Percentiles rank a stretch among this genome's conserved stretches.
Conservation (phyloP, 352 stramenopile genomes). For the Aphanomyces invadans region DNA sequence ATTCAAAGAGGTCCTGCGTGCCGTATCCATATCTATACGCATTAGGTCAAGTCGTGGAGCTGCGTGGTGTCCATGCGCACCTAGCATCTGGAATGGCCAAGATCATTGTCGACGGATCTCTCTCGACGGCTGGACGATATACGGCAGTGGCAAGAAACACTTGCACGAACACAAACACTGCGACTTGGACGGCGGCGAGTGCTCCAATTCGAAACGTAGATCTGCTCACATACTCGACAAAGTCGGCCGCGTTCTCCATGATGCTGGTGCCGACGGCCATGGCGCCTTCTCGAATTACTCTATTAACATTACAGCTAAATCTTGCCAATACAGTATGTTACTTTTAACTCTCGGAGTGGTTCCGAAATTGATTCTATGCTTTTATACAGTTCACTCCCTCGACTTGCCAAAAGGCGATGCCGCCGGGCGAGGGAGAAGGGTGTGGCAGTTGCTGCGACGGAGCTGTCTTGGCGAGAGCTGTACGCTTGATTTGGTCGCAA, state of each 20-base stretch:
- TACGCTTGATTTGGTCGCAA: no score
- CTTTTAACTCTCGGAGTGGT: no score
- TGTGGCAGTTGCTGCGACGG: no score
- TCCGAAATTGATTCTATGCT: no score
- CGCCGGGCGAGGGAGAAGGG: no score
- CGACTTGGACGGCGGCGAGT: background rate
- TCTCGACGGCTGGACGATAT: background rate
- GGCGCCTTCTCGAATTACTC: no score
- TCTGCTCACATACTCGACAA: background rate
- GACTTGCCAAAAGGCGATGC: no score
- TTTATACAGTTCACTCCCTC: no score
- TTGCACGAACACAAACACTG: background rate
- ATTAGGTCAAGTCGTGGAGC: background rate
- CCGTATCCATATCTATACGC: conserved; percentile 9
- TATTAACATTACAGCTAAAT: no score
- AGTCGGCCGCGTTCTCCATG: background rate
- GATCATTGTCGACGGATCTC: background rate
- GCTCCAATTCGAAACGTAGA: background rate
- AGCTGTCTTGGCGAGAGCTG: no score
- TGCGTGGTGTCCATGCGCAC: background rate
- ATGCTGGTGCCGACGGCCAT: no score
- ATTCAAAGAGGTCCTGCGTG: background rate
- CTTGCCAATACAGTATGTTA: no score
- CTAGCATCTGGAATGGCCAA: background rate
- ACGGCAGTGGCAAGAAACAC: background rate